Conservation (phyloP, 2,329 filamentous ascomycete species). For the Pyrenophora graminea region DNA sequence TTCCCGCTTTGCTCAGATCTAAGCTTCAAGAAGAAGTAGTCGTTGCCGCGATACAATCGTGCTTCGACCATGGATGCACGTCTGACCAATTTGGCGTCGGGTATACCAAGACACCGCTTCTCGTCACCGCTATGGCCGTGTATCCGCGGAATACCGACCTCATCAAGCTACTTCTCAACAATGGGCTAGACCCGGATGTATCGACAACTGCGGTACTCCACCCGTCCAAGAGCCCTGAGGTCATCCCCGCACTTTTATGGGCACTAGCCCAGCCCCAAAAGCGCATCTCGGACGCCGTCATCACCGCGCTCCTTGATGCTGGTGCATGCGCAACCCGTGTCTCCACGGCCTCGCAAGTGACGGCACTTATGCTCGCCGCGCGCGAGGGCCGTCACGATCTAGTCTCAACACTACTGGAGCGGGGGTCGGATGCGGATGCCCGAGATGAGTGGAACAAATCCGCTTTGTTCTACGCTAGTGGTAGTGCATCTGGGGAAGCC, state of each 20-base stretch:
- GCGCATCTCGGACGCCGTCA: constrained; percentile 61
- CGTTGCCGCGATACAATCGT: constrained; percentile 55
- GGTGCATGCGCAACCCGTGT: constrained; percentile 63
- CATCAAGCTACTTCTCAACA: constrained; percentile 24
- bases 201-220: constrained; percentile 52
- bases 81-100: constrained; percentile 27
- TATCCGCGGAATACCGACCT: constrained; percentile 33
- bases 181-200: constrained; percentile 47
- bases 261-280: constrained; percentile 66
- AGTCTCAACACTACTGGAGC: constrained; percentile 60
- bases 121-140: constrained; percentile 32
- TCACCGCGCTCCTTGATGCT: constrained; percentile 60
- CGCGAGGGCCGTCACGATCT: constrained; percentile 61
- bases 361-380: constrained; percentile 65
- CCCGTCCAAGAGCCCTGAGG: constrained; percentile 57
- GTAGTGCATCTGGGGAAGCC: constrained; percentile 43
- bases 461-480: constrained; percentile 65
- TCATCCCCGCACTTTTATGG: constrained; percentile 64
- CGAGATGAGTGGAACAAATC: constrained; percentile 62
- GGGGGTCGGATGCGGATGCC: constrained; percentile 64
- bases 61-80: constrained; percentile 56
- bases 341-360: constrained; percentile 57
- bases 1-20: constrained; percentile 62
- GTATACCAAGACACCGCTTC: constrained; percentile 19
- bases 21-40: constrained; percentile 53